phyloP scores from a whole-genome alignment of 1,139 yeast species.

The Nakaseomyces kungkrabaensis region DNA sequence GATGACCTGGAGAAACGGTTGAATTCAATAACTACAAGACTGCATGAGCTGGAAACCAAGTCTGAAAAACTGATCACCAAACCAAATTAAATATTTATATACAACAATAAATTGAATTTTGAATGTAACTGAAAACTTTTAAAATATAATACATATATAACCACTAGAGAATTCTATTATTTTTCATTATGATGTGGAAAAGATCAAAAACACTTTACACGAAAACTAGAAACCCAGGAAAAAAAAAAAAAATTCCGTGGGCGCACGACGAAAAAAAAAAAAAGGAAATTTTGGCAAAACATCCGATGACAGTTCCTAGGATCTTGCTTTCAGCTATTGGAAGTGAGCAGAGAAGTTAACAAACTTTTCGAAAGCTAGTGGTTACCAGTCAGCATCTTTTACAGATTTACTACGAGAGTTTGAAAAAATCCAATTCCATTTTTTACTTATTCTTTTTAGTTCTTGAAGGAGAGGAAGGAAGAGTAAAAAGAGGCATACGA shows the following conservation, averaged over 20 bases:
- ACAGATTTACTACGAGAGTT: background rate
- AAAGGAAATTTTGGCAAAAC: background rate
- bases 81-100: no score
- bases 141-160: no score
- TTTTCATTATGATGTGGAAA: no score
- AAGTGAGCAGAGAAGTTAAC: no score
- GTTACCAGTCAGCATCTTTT: no score
- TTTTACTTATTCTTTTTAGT: background rate
- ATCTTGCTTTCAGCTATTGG: background rate
- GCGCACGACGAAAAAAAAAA: background rate
- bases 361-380: no score
- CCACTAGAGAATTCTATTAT: no score
- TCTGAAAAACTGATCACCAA: constrained; percentile 4
- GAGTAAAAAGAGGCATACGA: no score
- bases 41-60: constrained; percentile 7
- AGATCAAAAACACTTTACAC: no score
- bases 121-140: no score
- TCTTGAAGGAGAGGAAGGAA: background rate
- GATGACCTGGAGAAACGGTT: constrained; percentile 11
- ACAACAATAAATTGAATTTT: no score
- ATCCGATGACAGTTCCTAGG: background rate
- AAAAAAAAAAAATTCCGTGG: background rate
- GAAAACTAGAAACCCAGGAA: no score
- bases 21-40: constrained; percentile 8
- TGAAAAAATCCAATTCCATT: background rate